Conservation (phyloP, 2,329 filamentous ascomycete species). For the Sporothrix schenckii region DNA sequence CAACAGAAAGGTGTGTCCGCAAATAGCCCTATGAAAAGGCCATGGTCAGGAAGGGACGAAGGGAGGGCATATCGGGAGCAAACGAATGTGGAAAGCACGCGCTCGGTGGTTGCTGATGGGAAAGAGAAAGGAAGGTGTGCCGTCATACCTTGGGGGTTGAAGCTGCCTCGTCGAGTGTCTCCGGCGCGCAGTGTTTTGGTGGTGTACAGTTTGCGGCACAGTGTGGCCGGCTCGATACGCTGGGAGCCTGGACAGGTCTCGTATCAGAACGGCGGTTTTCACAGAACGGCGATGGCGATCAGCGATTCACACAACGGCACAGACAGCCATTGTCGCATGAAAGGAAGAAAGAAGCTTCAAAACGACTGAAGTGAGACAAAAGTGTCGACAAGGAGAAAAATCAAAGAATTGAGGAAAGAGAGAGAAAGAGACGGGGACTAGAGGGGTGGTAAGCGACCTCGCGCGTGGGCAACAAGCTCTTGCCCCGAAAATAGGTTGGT, state of each 20-base stretch:
- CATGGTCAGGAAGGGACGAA: neutral
- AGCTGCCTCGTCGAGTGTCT: conserved; percentile 19
- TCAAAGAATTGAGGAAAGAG: neutral
- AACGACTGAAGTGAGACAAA: neutral
- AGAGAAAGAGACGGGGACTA: conserved; percentile 9
- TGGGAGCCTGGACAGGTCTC: neutral
- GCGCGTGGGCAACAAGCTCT: conserved; percentile 18
- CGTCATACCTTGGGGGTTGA: conserved; percentile 19
- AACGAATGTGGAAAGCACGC: neutral
- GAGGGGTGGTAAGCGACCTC: conserved; percentile 26
- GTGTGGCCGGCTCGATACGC: conserved; percentile 8
- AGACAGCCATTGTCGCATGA: neutral
- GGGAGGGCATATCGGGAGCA: neutral
- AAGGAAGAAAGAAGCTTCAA: neutral
- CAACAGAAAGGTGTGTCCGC: neutral
- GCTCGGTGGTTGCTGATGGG: neutral
- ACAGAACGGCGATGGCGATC: neutral
- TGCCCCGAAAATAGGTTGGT: conserved; percentile 27
- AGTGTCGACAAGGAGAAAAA: neutral
- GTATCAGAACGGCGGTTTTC: neutral
- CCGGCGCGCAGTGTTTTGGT: conserved; percentile 16
- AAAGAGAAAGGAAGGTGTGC: conserved; percentile 1
- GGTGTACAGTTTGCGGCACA: conserved; percentile 24
- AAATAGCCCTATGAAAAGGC: neutral
- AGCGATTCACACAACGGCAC: neutral